phyloP scores from a whole-genome alignment of 257 asterid species.

The Eucommia ulmoides region DNA sequence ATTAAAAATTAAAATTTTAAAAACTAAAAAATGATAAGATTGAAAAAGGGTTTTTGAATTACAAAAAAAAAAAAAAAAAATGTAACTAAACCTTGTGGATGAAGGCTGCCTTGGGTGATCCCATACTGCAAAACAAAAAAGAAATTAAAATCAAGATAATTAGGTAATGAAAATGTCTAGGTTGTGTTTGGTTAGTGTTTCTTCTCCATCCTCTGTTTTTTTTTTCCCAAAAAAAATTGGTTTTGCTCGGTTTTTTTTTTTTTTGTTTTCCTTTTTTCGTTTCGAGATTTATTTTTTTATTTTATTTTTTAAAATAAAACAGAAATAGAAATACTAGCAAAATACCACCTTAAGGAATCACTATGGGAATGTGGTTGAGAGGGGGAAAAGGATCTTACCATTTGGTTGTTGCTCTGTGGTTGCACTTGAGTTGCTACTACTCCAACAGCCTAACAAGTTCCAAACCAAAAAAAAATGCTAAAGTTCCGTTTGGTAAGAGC shows the following conservation, averaged over 20 bases:
- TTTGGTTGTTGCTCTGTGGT: background rate
- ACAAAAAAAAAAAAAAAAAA: too few species aligned
- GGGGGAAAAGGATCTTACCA: background rate
- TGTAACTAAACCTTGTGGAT: background rate
- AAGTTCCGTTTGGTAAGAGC: too few species aligned
- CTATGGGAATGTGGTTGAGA: background rate
- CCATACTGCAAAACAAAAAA: background rate
- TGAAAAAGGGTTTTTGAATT: background rate
- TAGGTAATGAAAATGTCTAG: too few species aligned
- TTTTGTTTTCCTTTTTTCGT: too few species aligned
- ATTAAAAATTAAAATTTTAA: too few species aligned
- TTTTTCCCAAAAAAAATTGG: background rate
- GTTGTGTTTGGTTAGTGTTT: background rate
- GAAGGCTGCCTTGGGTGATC: background rate
- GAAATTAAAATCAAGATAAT: background rate
- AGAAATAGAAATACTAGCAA: background rate
- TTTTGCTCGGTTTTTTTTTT: background rate
- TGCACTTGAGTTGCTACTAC: background rate
- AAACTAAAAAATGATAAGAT: too few species aligned
- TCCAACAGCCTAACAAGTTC: background rate
- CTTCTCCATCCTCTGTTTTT: too few species aligned
- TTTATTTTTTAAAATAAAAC: too few species aligned
- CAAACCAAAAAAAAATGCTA: background rate
- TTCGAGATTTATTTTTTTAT: background rate
- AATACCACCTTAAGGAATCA: background rate